These are phyloP conservation scores for Artemisia tridentata DNA, from an alignment of 129 eudicot genomes.

Conservation along the genomic window DNA sequence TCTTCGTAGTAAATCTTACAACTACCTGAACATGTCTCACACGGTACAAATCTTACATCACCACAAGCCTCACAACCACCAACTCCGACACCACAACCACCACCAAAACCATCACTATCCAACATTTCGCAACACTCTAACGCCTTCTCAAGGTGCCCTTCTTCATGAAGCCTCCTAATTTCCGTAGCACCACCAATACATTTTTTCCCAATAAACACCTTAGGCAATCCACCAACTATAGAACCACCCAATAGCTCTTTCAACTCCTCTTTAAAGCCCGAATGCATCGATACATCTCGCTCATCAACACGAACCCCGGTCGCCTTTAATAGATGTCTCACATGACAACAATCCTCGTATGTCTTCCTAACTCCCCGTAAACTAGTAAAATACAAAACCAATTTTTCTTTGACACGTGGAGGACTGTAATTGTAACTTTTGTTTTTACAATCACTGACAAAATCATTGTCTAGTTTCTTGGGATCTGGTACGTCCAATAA, in stretches of 20 bases:
- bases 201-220: constrained; percentile 60
- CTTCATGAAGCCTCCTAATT: constrained; percentile 65
- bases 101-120: constrained; percentile 34
- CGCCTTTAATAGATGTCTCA: constrained; percentile 59
- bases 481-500: constrained; percentile 20
- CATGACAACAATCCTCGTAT: constrained; percentile 87
- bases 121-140: constrained; percentile 56
- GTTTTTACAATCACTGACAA: constrained; percentile 16
- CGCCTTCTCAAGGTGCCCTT: constrained; percentile 71
- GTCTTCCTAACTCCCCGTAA: constrained; percentile 91
- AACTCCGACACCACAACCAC: constrained; percentile 26
- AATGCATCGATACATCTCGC: constrained; percentile 95
- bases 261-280: constrained; percentile 82
- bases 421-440: constrained; percentile 4
- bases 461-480: constrained; percentile 21
- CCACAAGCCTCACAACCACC: constrained; percentile 88
- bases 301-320: constrained; percentile 76
- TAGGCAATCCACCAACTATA: constrained; percentile 54
- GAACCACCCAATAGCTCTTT: constrained; percentile 58
- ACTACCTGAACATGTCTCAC: constrained; percentile 96
- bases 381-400: constrained; percentile 78
- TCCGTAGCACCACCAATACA: constrained; percentile 79
- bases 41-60: constrained; percentile 80
- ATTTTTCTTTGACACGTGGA: constrained; percentile 46
- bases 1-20: constrained; percentile 78